Conservation (phyloP, 1,139 yeast species). For the Kodamaea ohmeri region DNA sequence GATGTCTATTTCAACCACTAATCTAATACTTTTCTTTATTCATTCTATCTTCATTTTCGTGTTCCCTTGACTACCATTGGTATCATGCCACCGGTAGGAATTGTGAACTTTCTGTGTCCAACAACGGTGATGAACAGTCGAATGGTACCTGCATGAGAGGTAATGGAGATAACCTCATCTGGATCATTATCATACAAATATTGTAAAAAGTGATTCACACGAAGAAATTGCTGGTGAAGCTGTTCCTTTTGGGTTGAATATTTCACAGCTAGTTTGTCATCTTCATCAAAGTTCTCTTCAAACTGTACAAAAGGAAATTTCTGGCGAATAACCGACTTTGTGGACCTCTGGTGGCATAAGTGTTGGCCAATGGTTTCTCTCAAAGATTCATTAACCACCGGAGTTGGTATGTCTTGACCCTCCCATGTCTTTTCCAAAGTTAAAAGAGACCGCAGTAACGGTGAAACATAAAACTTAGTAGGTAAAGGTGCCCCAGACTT, state of each 20-base stretch:
- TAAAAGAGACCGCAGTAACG: conserved; percentile 59
- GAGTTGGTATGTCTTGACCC: conserved; percentile 35
- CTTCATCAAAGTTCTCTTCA: conserved; percentile 47
- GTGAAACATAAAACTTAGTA: conserved; percentile 55
- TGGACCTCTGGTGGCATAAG: conserved; percentile 60
- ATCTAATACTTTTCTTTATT: not conserved
- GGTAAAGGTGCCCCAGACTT: conserved; percentile 54
- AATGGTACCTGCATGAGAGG: conserved; percentile 65
- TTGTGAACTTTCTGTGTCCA: conserved; percentile 53
- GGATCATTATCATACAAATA: conserved; percentile 43
- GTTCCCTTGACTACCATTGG: conserved; percentile 53
- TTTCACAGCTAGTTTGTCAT: conserved; percentile 40
- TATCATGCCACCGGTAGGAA: conserved; percentile 66
- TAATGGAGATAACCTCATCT: conserved; percentile 43
- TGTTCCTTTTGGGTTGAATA: conserved; percentile 39
- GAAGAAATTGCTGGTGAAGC: conserved; percentile 46
- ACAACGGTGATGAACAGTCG: conserved; percentile 50
- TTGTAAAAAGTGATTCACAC: conserved; percentile 51
- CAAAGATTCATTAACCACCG: conserved; percentile 50
- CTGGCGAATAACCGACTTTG: conserved; percentile 26
- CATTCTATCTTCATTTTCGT: not conserved
- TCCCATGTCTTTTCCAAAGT: conserved; percentile 63
- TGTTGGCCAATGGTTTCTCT: conserved; percentile 71
- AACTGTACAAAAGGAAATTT: conserved; percentile 25
- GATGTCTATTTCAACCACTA: too few relatives aligned